These are phyloP conservation scores for Delphinella strobiligena DNA, from an alignment of 2,329 filamentous ascomycete genomes.

Conservation along the genomic window DNA sequence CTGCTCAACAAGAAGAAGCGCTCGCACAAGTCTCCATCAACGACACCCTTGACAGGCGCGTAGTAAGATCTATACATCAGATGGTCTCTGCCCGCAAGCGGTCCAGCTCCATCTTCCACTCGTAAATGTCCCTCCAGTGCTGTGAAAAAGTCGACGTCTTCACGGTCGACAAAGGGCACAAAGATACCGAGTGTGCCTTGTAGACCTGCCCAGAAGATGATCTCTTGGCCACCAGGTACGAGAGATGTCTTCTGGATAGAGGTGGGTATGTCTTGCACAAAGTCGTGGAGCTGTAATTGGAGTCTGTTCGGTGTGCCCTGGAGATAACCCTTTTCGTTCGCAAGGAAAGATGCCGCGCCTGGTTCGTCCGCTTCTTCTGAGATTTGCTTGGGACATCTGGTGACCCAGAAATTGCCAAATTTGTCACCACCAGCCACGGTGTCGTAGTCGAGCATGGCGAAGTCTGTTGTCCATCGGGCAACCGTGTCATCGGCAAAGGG, in stretches of 20 bases:
- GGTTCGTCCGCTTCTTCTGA: slow-evolving; percentile 89
- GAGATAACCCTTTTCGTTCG: slow-evolving; percentile 80
- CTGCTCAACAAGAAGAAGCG: slow-evolving; percentile 70
- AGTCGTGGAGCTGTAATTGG: slow-evolving; percentile 78
- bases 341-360: slow-evolving; percentile 77
- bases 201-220: slow-evolving; percentile 85
- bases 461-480: slow-evolving; percentile 79
- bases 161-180: slow-evolving; percentile 79
- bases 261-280: slow-evolving; percentile 82
- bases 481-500: slow-evolving; percentile 87
- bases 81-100: slow-evolving; percentile 84
- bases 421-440: slow-evolving; percentile 91
- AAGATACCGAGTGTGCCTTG: slow-evolving; percentile 91
- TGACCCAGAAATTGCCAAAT: slow-evolving; percentile 90
- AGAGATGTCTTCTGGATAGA: slow-evolving; percentile 81
- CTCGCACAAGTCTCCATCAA: slow-evolving; percentile 95
- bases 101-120: slow-evolving; percentile 58
- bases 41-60: slow-evolving; percentile 87
- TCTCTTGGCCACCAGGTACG: slow-evolving; percentile 81
- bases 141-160: slow-evolving; percentile 97
- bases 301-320: slow-evolving; percentile 79
- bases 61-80: slow-evolving; percentile 94
- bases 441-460: slow-evolving; percentile 95
- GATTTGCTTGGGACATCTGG: slow-evolving; percentile 74
- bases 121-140: slow-evolving; percentile 80